A percentile compares a stretch with the other conserved stretches of the same genome.
Evolutionary conservation across 1,284 basidiomycete species (phyloP).

Genomic region (Sphaerobolus stellatus): DNA sequence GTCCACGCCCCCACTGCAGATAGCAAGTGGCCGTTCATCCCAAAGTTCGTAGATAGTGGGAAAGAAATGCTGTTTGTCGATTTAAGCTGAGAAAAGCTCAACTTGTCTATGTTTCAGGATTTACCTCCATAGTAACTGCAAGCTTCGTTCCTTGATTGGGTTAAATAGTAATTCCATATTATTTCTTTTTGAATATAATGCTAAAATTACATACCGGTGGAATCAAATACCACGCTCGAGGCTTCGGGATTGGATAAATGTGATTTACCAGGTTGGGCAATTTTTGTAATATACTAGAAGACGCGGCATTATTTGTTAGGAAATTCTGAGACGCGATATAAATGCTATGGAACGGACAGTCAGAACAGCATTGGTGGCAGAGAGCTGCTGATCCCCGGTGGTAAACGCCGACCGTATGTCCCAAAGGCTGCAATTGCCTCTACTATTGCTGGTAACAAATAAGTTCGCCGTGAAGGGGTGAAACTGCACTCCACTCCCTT

Average conservation of each 20-base stretch:
- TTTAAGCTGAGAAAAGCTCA: neutral
- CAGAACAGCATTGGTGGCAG: neutral
- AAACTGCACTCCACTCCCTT: conserved; percentile 61
- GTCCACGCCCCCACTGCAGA: conserved; percentile 46
- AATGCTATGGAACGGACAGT: neutral
- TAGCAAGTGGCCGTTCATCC: conserved; percentile 66
- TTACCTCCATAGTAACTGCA: conserved; percentile 62
- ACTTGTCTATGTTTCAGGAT: conserved; percentile 18
- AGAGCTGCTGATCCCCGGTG: conserved; percentile 29
- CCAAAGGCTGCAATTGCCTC: conserved; percentile 60
- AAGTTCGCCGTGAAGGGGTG: conserved; percentile 64
- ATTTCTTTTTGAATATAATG: neutral
- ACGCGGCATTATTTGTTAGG: neutral
- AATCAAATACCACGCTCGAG: conserved; percentile 65
- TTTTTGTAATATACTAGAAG: conserved; percentile 60
- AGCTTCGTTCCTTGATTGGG: conserved; percentile 51
- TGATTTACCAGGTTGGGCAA: conserved; percentile 44
- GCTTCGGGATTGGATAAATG: conserved; percentile 58
- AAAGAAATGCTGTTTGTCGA: conserved; percentile 49
- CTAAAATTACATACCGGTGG: conserved; percentile 45
- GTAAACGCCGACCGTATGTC: conserved; percentile 78
- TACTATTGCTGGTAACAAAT: conserved; percentile 62
- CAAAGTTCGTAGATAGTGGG: conserved; percentile 68
- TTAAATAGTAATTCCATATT: neutral
- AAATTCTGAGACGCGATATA: neutral